Evolutionary conservation across 2,329 filamentous ascomycete species (phyloP), one percentile per base, ranked within the genome.

Genomic region (Aspergillus persii): DNA sequence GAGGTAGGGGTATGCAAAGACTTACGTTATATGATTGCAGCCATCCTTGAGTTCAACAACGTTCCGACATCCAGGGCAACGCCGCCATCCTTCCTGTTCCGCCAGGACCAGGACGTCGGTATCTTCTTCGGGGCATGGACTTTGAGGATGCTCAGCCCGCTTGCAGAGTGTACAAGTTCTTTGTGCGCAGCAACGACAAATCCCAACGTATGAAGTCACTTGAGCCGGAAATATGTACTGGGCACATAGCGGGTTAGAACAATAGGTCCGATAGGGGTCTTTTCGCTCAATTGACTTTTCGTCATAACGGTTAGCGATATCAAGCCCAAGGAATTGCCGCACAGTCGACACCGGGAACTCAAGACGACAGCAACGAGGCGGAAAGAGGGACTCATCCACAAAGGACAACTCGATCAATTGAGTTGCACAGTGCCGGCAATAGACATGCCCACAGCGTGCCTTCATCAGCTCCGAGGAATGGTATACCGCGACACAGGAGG

Each of bases 1-100:
- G 18, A 23, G 18, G 18, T 44, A 30, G 8, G 8, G 15, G 44
- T 53, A 46, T 8, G 11, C 41, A 12, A 8, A 31, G 7, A 54
- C 70, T 57, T 69, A 76, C 71, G 62, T 70, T 53, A 76, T 76
- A 56, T 76, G 71, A 49, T 73, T 70, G 60, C 73, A 76, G 4
- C 71, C 74, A 4, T 54, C 55, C 6, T 54, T 56, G 15, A 76
- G 59, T 57, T 75, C 72, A 15, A 76, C 63, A 12, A 75, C 82
- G 44, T 84, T 81, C 63, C 83, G 85, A 76, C 92, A 96, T 62
- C 81, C 86, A 70, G 87, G 88, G 73, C 91, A 96, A 50, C 86
- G 81, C 72, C 91, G 88, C 88, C 89, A 93, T 27, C 89, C 89
- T 54, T 87, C 80, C 29, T 86, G 80, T 65, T 86, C 85, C 6